These are phyloP conservation scores for Chrysanthemum makinoi DNA, from an alignment of 129 eudicot species.

Conservation along the genomic window DNA sequence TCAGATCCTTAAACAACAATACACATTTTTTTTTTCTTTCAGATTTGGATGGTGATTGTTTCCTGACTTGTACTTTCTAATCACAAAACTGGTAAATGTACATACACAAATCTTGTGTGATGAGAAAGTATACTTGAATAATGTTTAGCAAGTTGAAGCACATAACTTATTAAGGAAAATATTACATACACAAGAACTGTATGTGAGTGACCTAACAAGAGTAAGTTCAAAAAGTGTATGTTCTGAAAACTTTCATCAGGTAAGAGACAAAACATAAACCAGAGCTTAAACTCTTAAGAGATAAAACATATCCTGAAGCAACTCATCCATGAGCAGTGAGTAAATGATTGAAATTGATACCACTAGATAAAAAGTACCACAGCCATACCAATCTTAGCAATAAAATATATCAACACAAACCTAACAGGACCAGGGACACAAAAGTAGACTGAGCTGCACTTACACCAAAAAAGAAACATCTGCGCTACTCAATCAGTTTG, in stretches of 20 bases:
- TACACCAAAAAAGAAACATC: neutral
- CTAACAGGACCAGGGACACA: neutral
- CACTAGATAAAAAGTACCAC: neutral
- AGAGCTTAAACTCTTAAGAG: neutral
- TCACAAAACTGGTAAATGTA: conserved; percentile 7
- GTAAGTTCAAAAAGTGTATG: neutral
- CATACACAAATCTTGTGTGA: neutral
- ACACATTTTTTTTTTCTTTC: neutral
- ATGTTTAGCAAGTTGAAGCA: neutral
- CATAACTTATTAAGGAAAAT: neutral
- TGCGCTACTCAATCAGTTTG: conserved; percentile 22
- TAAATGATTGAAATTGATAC: neutral
- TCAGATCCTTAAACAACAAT: conserved; percentile 36
- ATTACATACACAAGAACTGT: no score
- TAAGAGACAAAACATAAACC: neutral
- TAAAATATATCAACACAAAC: conserved; percentile 2
- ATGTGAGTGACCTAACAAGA: neutral
- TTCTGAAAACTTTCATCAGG: neutral
- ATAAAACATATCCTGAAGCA: neutral
- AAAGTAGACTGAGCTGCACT: neutral
- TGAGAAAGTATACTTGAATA: neutral
- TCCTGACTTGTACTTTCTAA: conserved; percentile 6
- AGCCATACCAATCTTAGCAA: neutral
- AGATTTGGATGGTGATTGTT: conserved; percentile 15
- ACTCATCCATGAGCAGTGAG: neutral